Base-by-base conservation (phyloP, 169 alveolate species). In the Theileria luwenshuni region DNA sequence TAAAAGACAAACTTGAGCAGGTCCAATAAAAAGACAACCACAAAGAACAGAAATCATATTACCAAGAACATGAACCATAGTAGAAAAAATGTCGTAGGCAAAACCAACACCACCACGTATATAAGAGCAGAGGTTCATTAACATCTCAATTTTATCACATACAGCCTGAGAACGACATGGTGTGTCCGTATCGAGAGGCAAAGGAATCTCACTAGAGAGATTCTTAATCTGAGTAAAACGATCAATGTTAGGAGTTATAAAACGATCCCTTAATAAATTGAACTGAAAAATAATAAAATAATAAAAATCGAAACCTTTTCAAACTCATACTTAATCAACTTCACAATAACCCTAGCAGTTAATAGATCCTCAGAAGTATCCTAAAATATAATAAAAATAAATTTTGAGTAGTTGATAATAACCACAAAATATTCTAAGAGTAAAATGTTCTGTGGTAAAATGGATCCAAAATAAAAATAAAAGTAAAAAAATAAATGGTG, bases 21-120 rank as follows among this genome's bases (percentile, higher is more conserved):
- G 95, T 7, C 95, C 95, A 38, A 88, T 87, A 68, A 91, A 91
- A 43, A 91, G 73, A 32, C 95, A 91, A 19, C 94, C 95, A 71
- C 95, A 91, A 42, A 91, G 65, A 19, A 91, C 92, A 21, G 95
- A 91, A 88, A 91, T 81, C 90, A 91, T 83, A 28, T 73, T 74
- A 51, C 91, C 91, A 61, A 91, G 74, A 27, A 91, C 95, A 79
- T 91, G 95, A 28, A 92, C 87, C 79, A 90, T 64, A n/a, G 86
- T 85, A 62, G 85, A 76, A 63, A 85, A 90, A 45, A 85, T 90
- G 45, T 85, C 93, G 76, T 90, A 90, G 17, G 92, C 93, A 52
- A 75, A 70, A 60, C 86, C 83, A 10, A 87, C 73, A n/a, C 93
- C 94, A 19, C 86, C 84, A 10, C 93, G 63, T 17, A 85, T 67